Conservation (phyloP, 2,329 filamentous ascomycete species). For the Tolypocladium tropicale region DNA sequence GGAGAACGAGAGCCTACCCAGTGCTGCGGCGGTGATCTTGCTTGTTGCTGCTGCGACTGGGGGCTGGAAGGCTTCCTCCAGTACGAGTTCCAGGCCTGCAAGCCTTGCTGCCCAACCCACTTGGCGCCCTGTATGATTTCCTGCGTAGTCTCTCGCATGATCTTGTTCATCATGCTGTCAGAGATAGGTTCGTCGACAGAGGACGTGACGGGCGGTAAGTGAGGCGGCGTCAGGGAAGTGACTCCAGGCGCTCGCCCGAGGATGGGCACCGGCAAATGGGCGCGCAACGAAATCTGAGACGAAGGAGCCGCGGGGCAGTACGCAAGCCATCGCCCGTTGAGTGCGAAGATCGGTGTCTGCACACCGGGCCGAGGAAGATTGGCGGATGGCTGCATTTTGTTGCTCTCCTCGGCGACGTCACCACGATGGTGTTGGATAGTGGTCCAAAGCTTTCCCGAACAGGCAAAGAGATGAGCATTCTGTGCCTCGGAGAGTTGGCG, state of each 20-base stretch:
- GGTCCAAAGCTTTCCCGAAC: slow-evolving; percentile 88
- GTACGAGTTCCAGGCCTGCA: slow-evolving; percentile 71
- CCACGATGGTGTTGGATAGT: slow-evolving; percentile 55
- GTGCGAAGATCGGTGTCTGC: slow-evolving; percentile 56
- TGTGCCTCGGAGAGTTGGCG: slow-evolving; percentile 34
- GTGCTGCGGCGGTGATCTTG: slow-evolving; percentile 35
- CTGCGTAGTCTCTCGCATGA: slow-evolving; percentile 71
- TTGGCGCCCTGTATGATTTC: slow-evolving; percentile 64
- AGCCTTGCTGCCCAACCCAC: slow-evolving; percentile 68
- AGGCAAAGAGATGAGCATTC: slow-evolving; percentile 43
- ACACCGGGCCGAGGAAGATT: slow-evolving; percentile 29
- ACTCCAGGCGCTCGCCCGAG: slow-evolving; percentile 45
- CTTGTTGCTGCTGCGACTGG: slow-evolving; percentile 15
- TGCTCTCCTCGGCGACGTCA: slow-evolving; percentile 35
- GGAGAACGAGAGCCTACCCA: slow-evolving; percentile 36
- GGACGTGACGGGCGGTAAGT: slow-evolving; percentile 55
- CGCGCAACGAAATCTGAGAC: slow-evolving; percentile 59
- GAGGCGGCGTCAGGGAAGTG: slow-evolving; percentile 54
- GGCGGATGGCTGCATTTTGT: slow-evolving; percentile 25
- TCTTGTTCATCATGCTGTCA: slow-evolving; percentile 63
- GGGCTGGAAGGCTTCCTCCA: slow-evolving; percentile 50
- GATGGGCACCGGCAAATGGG: slow-evolving; percentile 47
- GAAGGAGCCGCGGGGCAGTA: slow-evolving; percentile 66
- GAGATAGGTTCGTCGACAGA: slow-evolving; percentile 62
- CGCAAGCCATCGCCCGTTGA: slow-evolving; percentile 67